phyloP scores from a whole-genome alignment of 1,284 basidiomycete genomes.

The Leccinum olivaceoglutinosum region DNA sequence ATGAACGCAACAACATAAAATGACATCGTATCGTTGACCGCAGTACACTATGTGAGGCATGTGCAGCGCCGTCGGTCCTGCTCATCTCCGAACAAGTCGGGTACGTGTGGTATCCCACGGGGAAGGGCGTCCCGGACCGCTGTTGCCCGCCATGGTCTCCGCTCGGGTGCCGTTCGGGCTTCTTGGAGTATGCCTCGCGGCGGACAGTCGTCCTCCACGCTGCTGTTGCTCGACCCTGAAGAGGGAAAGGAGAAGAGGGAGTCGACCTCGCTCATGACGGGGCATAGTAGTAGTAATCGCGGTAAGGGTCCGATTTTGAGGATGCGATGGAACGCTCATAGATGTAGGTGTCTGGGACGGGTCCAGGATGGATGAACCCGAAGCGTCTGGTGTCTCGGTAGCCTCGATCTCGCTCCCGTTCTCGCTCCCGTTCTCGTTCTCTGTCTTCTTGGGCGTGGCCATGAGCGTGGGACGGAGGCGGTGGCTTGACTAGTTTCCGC shows the following conservation, averaged over 20 bases:
- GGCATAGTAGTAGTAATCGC: slow-evolving; percentile 32
- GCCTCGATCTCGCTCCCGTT: slow-evolving; percentile 16
- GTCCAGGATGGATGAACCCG: slow-evolving; percentile 39
- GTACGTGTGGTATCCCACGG: slow-evolving; percentile 27
- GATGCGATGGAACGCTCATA: slow-evolving; percentile 50
- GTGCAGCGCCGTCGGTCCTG: neutral
- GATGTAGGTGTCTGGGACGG: slow-evolving; percentile 43
- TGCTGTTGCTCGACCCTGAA: slow-evolving; percentile 46
- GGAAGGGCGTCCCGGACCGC: slow-evolving; percentile 21
- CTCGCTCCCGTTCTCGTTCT: slow-evolving; percentile 5
- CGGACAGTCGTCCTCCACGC: slow-evolving; percentile 36
- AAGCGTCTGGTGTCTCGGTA: slow-evolving; percentile 29
- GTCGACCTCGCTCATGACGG: slow-evolving; percentile 37
- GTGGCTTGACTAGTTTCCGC: slow-evolving; percentile 25
- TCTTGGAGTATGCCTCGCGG: slow-evolving; percentile 22
- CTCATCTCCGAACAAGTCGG: slow-evolving; percentile 31
- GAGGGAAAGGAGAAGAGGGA: slow-evolving; percentile 39
- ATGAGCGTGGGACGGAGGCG: slow-evolving; percentile 23
- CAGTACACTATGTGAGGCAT: too few relatives aligned
- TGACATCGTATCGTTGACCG: too few relatives aligned
- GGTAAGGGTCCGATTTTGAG: slow-evolving; percentile 47
- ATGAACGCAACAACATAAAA: too few relatives aligned
- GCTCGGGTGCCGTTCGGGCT: slow-evolving; percentile 19
- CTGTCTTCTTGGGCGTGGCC: slow-evolving; percentile 22
- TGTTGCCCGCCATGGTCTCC: slow-evolving; percentile 22